Conservation (phyloP, 129 eudicot species). For the Centaurea solstitialis region DNA sequence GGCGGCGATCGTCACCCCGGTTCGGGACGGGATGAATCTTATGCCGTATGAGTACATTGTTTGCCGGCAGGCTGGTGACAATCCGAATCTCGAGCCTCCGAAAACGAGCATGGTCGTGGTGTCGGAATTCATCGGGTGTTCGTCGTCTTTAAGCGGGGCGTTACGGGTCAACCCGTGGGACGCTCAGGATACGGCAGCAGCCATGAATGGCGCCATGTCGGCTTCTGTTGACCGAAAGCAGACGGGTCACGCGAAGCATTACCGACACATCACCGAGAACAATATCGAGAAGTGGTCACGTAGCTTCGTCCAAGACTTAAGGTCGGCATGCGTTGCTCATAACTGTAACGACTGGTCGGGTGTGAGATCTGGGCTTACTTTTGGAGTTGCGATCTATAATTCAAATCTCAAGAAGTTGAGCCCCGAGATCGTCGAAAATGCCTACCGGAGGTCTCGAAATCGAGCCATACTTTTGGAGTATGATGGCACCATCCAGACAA, state of each 20-base stretch:
- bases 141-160: constrained; percentile 48
- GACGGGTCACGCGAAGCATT: constrained; percentile 45
- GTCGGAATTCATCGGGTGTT: constrained; percentile 52
- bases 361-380: constrained; percentile 14
- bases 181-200: constrained; percentile 38
- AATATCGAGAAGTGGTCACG: constrained; percentile 46
- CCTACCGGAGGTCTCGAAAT: constrained; percentile 22
- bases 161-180: constrained; percentile 58
- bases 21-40: constrained; percentile 60
- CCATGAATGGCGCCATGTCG: constrained; percentile 33
- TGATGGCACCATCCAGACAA: constrained; percentile 46
- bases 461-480: constrained; percentile 43
- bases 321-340: constrained; percentile 33
- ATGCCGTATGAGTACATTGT: constrained; percentile 53
- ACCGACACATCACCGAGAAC: constrained; percentile 41
- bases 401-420: constrained; percentile 25
- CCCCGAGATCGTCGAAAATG: constrained; percentile 22
- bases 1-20: constrained; percentile 47
- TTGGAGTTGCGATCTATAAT: constrained; percentile 38
- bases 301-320: constrained; percentile 39
- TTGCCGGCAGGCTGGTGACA: constrained; percentile 38
- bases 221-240: constrained; percentile 36
- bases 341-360: neutral
- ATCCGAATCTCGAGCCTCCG: constrained; percentile 12
- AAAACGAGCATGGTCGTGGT: constrained; percentile 51